phyloP scores from a whole-genome alignment of 768 basidiomycete genomes.

The Suillus paluster region DNA sequence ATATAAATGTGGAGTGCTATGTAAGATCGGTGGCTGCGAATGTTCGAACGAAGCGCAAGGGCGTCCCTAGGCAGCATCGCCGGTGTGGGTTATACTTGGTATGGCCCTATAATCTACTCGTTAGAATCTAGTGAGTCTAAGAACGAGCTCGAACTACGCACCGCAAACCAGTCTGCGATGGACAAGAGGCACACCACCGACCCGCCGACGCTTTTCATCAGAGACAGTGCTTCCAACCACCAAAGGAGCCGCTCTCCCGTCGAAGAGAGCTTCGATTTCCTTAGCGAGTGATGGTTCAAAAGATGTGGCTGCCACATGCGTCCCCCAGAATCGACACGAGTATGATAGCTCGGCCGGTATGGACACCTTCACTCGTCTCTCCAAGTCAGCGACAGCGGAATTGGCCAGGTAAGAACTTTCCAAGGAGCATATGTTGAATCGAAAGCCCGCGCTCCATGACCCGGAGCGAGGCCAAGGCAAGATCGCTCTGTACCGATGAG shows the following conservation, averaged over 20 bases:
- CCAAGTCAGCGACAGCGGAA: conserved; percentile 19
- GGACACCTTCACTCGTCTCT: conserved; percentile 13
- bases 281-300: conserved; percentile 7
- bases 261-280: conserved; percentile 25
- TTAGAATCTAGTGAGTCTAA: not conserved
- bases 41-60: conserved; percentile 13
- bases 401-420: conserved; percentile 32
- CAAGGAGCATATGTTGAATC: conserved; percentile 6
- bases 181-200: not conserved
- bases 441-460: conserved; percentile 31
- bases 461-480: conserved; percentile 24
- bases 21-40: conserved; percentile 16
- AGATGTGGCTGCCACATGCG: conserved; percentile 26
- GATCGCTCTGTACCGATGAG: not conserved
- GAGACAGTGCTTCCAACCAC: too few relatives aligned
- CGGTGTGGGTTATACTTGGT: not conserved
- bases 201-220: conserved; percentile 19
- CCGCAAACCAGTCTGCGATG: not conserved
- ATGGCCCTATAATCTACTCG: not conserved
- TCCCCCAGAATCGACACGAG: conserved; percentile 35
- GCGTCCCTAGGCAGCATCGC: conserved; percentile 10
- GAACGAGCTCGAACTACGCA: not conserved
- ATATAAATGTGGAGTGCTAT: conserved; percentile 28
- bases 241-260: conserved; percentile 7
- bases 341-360: conserved; percentile 34